Evolutionary conservation across 352 stramenopile species (phyloP), one percentile per base, ranked within the genome.

Genomic region (Phytopythium delawarense): DNA sequence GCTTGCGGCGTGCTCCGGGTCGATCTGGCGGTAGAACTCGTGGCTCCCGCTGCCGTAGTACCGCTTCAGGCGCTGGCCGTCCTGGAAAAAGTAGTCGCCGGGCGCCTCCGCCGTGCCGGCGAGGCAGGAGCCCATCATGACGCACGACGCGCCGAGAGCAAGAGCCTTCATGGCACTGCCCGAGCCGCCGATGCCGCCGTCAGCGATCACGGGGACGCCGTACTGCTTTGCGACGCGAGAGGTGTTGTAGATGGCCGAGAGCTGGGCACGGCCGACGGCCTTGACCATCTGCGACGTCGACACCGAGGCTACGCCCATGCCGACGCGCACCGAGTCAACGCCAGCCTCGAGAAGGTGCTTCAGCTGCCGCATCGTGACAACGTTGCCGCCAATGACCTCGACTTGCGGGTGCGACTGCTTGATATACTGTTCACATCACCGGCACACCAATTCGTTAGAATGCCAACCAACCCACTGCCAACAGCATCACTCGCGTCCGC

Each of bases 251-350:
- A 99, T 98, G 25, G 97, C 96, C 39, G 96, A 99, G 20, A 97
- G 93, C 76, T 99, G 97, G 6, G 96, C 97, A 59, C 97, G 92
- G 20, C 97, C 97, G 20, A 99, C 97, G 50, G 97, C 97, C 76
- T 97, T 98, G 50, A 99, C 88, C 81, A 99, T 98, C 79, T 99
- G 98, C 42, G 97, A 99, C 20, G 98, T 99, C 67, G 97, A 99
- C 62, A 99, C 99, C 16, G 94, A 99, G 42, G 96, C 98, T 15
- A 98, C 97, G 63, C 98, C 98, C 98, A 99, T 99, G 60, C 98
- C 98, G 7, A 99, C 96, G 28, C 97, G 91, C 51, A 99, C 86
- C 49, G 95, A 96, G 74, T 99, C 97, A n/a, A 98, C 97, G 42
- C 97, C 98, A 15, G 97, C 97, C 62, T 98, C 78, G 57, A 99